phyloP scores from a whole-genome alignment of 495 filamentous ascomycete genomes.

The Penicillium atrosanguineum region DNA sequence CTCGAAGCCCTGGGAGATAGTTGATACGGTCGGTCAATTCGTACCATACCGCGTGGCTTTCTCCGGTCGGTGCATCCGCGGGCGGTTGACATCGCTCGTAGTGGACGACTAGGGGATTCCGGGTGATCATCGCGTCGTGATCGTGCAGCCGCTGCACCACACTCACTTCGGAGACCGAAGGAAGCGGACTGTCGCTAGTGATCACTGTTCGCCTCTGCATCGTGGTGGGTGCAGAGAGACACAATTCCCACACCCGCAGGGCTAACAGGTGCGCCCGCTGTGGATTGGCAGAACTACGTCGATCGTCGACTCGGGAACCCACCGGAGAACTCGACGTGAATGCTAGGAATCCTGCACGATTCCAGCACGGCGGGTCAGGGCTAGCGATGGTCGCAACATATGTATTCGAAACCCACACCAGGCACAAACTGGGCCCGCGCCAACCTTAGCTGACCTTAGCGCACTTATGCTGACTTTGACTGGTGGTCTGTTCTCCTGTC shows the following conservation, averaged over 20 bases:
- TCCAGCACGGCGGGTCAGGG: constrained; percentile 3
- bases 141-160: constrained; percentile 64
- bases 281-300: neutral
- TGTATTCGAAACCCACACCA: neutral
- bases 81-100: constrained; percentile 61
- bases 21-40: constrained; percentile 54
- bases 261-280: neutral
- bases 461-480: no score
- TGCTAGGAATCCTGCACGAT: neutral
- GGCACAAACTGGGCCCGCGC: neutral
- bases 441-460: neutral
- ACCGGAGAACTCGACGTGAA: neutral
- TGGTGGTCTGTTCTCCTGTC: neutral
- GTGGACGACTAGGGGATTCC: constrained; percentile 72
- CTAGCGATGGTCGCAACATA: neutral
- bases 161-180: constrained; percentile 55
- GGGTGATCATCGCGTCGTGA: constrained; percentile 69
- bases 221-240: neutral
- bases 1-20: constrained; percentile 60
- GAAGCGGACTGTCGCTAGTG: constrained; percentile 67
- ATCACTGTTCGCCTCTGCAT: constrained; percentile 48
- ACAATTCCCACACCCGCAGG: neutral
- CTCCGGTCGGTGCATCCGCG: constrained; percentile 54
- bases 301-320: neutral
- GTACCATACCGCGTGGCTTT: constrained; percentile 63